Conservation (phyloP, 495 filamentous ascomycete species). For the Annulohypoxylon stygium region DNA sequence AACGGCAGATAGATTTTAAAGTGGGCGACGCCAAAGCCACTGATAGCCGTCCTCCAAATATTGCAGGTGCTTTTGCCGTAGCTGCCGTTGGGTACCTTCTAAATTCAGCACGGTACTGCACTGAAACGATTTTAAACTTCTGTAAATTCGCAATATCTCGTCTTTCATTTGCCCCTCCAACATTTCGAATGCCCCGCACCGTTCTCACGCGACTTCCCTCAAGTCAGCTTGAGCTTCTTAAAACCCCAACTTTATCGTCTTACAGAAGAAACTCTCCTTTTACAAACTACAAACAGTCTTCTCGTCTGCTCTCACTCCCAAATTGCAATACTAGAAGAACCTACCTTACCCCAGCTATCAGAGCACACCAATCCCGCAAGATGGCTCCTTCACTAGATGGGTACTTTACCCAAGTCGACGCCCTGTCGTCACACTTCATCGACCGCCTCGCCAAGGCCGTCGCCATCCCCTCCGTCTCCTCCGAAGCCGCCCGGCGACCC, state of each 20-base stretch:
- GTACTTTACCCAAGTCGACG: constrained; percentile 92
- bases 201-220: constrained; percentile 50
- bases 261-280: constrained; percentile 5
- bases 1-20: constrained; percentile 13
- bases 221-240: constrained; percentile 43
- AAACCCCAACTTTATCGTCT: constrained; percentile 24
- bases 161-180: constrained; percentile 36
- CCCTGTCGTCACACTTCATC: constrained; percentile 84
- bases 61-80: constrained; percentile 8
- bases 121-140: constrained; percentile 10
- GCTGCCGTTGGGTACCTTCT: constrained; percentile 37
- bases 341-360: constrained; percentile 62
- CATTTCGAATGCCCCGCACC: constrained; percentile 58
- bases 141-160: constrained; percentile 38
- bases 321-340: constrained; percentile 44
- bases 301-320: constrained; percentile 9
- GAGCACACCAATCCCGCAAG: constrained; percentile 68
- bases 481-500: constrained; percentile 85
- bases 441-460: constrained; percentile 92
- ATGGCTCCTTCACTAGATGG: constrained; percentile 88
- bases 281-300: constrained; percentile 1
- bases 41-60: constrained; percentile 38
- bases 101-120: constrained; percentile 29
- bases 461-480: constrained; percentile 94
- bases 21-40: constrained; percentile 41